These are phyloP conservation scores for Daldinia childiae DNA, from an alignment of 495 filamentous ascomycete species.

Conservation along the genomic window DNA sequence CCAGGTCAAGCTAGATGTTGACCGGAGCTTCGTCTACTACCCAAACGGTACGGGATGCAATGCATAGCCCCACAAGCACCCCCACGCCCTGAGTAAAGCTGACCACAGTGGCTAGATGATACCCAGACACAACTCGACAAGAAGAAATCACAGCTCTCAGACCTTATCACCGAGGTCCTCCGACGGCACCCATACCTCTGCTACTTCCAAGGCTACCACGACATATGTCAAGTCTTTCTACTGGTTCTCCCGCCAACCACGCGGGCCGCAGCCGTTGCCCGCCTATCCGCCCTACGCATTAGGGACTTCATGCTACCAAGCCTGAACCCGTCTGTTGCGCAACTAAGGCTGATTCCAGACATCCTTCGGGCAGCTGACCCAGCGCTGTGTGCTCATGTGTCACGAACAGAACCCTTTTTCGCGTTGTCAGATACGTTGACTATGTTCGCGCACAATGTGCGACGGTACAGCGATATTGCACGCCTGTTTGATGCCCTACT, in stretches of 20 bases:
- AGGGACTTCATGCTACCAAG: conserved; percentile 97
- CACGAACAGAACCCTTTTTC: conserved; percentile 85
- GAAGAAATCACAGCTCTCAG: conserved; percentile 76
- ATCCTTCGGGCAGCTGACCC: conserved; percentile 77
- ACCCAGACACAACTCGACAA: conserved; percentile 67
- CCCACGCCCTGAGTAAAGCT: conserved; percentile 12
- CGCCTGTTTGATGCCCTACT: conserved; percentile 91
- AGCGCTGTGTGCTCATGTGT: conserved; percentile 74
- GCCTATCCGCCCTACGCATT: conserved; percentile 86
- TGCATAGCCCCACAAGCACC: conserved; percentile 11
- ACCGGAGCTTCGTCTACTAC: conserved; percentile 97
- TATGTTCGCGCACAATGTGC: conserved; percentile 94
- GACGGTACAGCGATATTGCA: conserved; percentile 83
- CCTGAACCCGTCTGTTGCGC: conserved; percentile 79
- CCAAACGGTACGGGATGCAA: conserved; percentile 70
- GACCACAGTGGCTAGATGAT: conserved; percentile 44
- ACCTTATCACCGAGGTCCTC: conserved; percentile 78
- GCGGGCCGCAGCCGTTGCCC: conserved; percentile 67
- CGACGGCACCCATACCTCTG: conserved; percentile 84
- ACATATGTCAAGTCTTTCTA: conserved; percentile 96
- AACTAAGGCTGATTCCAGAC: conserved; percentile 83
- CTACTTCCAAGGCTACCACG: conserved; percentile 99
- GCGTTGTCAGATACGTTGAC: conserved; percentile 90
- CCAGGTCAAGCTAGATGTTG: conserved; percentile 89
- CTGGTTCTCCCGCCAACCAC: conserved; percentile 73